Evolutionary conservation across 306 rosid species (phyloP).

Genomic region (Trifolium pratense): DNA sequence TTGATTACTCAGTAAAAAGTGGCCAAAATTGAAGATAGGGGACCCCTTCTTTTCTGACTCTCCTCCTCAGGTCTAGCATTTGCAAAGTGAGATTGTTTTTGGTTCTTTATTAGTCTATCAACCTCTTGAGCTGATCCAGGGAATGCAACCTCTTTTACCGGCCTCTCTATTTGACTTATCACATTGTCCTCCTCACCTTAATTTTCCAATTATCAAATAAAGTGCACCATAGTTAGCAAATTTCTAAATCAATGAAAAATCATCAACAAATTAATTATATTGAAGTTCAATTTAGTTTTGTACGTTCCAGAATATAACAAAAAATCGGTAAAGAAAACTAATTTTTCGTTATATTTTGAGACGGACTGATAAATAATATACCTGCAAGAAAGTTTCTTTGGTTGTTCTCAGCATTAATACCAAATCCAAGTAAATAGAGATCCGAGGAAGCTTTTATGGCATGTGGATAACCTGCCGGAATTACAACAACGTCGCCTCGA

Average conservation of each 20-base stretch:
- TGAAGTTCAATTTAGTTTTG: background rate
- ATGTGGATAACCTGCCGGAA: constrained; percentile 53
- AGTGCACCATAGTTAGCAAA: background rate
- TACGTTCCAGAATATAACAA: too few relatives aligned
- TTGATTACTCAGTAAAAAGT: too few relatives aligned
- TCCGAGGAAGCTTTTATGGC: constrained; percentile 39
- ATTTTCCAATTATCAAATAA: background rate
- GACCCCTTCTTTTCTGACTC: background rate
- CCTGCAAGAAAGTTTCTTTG: constrained; percentile 58
- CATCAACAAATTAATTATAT: background rate
- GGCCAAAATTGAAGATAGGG: constrained; percentile 31
- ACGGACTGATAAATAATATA: background rate
- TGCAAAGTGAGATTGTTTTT: constrained; percentile 47
- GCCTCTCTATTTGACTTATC: constrained; percentile 39
- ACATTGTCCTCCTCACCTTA: constrained; percentile 49
- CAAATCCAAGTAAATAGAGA: constrained; percentile 38
- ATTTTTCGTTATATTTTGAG: background rate
- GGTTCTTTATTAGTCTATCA: constrained; percentile 39
- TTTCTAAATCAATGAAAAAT: background rate
- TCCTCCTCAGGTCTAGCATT: constrained; percentile 19
- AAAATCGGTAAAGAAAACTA: too few relatives aligned
- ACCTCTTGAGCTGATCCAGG: constrained; percentile 38
- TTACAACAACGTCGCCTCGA: constrained; percentile 31
- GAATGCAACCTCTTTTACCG: constrained; percentile 43
- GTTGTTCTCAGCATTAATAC: constrained; percentile 52